Percentiles rank a stretch among this genome's conserved stretches.
These are phyloP conservation scores for Irpex sp. DNA, from an alignment of 1,284 basidiomycete genomes.

Conservation along the genomic window DNA sequence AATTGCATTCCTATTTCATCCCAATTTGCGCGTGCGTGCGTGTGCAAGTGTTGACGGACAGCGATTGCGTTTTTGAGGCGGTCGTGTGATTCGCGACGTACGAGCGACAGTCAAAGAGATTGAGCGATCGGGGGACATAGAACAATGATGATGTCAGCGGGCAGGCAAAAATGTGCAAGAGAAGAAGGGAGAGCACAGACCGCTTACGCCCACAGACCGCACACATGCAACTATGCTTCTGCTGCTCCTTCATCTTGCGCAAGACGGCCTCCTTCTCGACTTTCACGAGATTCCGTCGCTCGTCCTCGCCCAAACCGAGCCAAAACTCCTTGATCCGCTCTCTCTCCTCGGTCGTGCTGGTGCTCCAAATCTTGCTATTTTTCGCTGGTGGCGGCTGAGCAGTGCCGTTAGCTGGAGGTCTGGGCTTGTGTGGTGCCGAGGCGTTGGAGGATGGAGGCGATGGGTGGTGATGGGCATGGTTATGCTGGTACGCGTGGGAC, in stretches of 20 bases:
- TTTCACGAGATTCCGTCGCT: conserved; percentile 87
- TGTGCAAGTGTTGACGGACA: not conserved
- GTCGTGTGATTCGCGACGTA: conserved; percentile 10
- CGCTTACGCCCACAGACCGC: conserved; percentile 97
- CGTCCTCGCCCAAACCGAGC: conserved; percentile 85
- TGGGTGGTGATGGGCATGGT: conserved; percentile 59
- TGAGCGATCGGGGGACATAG: conserved; percentile 16
- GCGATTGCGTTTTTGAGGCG: not conserved
- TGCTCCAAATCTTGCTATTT: conserved; percentile 83
- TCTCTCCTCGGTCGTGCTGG: conserved; percentile 86
- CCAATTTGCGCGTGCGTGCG: not conserved
- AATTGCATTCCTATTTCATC: conserved; percentile 76
- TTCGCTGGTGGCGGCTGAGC: conserved; percentile 31
- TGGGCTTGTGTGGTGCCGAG: conserved; percentile 44
- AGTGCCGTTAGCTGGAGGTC: conserved; percentile 37
- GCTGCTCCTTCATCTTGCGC: conserved; percentile 99
- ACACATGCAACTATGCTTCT: conserved; percentile 93
- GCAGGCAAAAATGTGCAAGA: conserved; percentile 23
- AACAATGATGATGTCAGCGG: conserved; percentile 24
- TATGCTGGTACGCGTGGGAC: conserved; percentile 49
- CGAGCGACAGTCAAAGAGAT: conserved; percentile 15
- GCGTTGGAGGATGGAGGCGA: conserved; percentile 67
- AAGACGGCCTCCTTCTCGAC: conserved; percentile 97
- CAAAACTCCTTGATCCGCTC: conserved; percentile 98
- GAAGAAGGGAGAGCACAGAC: conserved; percentile 47